Percentiles rank a stretch among this genome's conserved stretches.
Evolutionary conservation across 2,329 filamentous ascomycete genomes (phyloP).

Genomic region (Fusarium sp.): DNA sequence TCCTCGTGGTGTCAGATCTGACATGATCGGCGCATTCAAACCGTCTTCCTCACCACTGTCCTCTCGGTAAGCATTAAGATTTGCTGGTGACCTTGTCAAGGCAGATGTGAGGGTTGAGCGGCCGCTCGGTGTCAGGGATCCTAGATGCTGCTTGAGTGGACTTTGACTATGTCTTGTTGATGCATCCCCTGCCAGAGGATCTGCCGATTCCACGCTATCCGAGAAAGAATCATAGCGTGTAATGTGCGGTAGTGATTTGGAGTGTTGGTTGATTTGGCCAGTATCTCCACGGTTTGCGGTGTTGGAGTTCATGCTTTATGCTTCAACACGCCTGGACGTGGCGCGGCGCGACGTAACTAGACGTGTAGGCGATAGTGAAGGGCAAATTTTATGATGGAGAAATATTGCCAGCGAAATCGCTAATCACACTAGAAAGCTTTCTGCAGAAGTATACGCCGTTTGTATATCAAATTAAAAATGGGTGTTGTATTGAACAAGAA

Average conservation of each 20-base stretch:
- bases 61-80: slow-evolving; percentile 4
- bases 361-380: background rate
- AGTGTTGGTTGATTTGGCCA: background rate
- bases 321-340: slow-evolving; percentile 5
- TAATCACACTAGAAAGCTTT: rapidly evolving
- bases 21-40: slow-evolving; percentile 24
- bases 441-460: background rate
- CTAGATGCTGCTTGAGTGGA: slow-evolving; percentile 10
- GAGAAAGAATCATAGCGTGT: slow-evolving; percentile 5
- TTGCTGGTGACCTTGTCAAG: slow-evolving; percentile 31
- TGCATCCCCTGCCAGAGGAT: slow-evolving; percentile 32
- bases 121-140: slow-evolving; percentile 2
- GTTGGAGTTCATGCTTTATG: slow-evolving; percentile 22
- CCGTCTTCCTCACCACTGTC: slow-evolving; percentile 15
- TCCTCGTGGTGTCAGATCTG: slow-evolving; percentile 41
- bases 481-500: background rate
- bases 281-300: background rate
- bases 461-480: background rate
- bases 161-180: slow-evolving; percentile 23
- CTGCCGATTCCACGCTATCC: slow-evolving; percentile 38
- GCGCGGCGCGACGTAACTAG: slow-evolving; percentile 4
- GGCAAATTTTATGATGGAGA: background rate
- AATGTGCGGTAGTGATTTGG: slow-evolving; percentile 3
- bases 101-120: slow-evolving; percentile 39
- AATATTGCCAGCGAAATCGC: background rate